phyloP scores from a whole-genome alignment of 148 eudicot species.

The Vaccinium myrtillus region DNA sequence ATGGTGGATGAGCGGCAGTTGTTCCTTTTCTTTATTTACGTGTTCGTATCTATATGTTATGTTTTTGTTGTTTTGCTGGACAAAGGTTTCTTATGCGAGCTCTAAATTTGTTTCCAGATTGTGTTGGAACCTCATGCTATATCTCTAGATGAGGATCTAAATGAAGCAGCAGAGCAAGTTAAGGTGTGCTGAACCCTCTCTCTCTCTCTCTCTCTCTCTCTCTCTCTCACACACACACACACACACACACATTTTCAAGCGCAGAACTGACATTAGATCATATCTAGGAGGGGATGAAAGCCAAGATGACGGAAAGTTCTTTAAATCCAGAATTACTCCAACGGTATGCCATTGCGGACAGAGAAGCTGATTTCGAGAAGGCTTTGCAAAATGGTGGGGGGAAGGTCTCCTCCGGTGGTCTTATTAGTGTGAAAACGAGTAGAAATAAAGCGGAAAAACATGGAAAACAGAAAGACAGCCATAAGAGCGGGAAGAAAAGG shows the following conservation, averaged over 20 bases:
- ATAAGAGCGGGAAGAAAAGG: constrained; percentile 58
- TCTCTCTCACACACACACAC: neutral
- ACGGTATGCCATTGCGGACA: constrained; percentile 56
- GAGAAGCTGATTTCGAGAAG: constrained; percentile 58
- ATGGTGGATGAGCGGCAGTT: neutral
- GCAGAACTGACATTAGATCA: constrained; percentile 1
- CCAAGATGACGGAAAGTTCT: constrained; percentile 39
- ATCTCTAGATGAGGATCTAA: constrained; percentile 79
- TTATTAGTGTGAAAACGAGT: constrained; percentile 70
- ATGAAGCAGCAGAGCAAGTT: constrained; percentile 63
- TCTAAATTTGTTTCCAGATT: constrained; percentile 39
- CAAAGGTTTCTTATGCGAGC: neutral
- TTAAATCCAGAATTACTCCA: constrained; percentile 56
- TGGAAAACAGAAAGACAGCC: constrained; percentile 32
- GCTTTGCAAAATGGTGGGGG: constrained; percentile 58
- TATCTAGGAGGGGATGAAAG: constrained; percentile 60
- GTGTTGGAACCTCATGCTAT: constrained; percentile 64
- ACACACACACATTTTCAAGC: neutral
- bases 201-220: neutral
- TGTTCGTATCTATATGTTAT: neutral
- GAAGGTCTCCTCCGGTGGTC: constrained; percentile 50
- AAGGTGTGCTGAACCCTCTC: constrained; percentile 37
- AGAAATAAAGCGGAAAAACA: constrained; percentile 45
- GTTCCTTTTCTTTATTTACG: neutral
- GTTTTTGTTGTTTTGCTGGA: neutral